phyloP scores from a whole-genome alignment of 2,329 filamentous ascomycete genomes.

The Calonectria multiphialidica region DNA sequence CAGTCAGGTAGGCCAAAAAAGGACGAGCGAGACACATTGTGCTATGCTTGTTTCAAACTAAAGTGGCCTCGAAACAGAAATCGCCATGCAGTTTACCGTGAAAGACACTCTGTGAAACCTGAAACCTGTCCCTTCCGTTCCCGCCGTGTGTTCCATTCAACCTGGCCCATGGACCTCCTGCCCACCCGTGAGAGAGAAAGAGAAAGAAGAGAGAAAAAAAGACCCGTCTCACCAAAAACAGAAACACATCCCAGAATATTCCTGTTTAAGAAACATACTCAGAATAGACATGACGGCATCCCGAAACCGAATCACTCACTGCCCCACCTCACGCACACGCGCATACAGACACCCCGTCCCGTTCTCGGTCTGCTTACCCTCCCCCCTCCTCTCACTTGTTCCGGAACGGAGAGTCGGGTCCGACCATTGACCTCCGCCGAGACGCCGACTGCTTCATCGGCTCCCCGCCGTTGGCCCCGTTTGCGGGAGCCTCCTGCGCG shows the following conservation, averaged over 20 bases:
- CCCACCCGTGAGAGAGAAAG: neutral
- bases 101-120: conserved; percentile 6
- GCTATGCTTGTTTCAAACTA: conserved; percentile 3
- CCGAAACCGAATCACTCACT: conserved; percentile 2
- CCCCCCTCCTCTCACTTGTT: neutral
- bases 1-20: neutral
- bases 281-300: neutral
- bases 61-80: neutral
- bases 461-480: conserved; percentile 27
- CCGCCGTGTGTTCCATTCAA: neutral
- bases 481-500: conserved; percentile 25
- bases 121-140: neutral
- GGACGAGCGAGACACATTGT: neutral
- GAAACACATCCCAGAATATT: neutral
- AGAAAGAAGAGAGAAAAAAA: neutral
- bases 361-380: neutral
- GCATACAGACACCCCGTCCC: neutral
- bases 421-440: conserved; percentile 16
- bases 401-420: conserved; percentile 1
- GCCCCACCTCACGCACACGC: conserved; percentile 1
- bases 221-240: neutral
- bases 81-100: neutral
- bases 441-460: conserved; percentile 26
- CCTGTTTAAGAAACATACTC: neutral
- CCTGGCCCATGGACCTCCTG: neutral